These are phyloP conservation scores for Terfezia claveryi DNA, from an alignment of 495 filamentous ascomycete species.

Conservation along the genomic window DNA sequence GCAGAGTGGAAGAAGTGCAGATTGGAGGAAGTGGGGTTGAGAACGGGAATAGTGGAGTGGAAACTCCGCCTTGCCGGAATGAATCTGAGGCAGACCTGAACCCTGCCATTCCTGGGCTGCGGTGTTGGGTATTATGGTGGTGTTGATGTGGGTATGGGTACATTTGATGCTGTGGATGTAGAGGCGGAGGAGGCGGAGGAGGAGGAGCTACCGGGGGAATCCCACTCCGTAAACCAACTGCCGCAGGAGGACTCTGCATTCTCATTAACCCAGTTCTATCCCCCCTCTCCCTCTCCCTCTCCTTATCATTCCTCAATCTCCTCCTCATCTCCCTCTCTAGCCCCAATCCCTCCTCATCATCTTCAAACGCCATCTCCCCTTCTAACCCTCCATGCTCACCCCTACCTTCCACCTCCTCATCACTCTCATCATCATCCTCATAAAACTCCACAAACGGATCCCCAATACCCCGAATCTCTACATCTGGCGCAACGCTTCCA, in stretches of 20 bases:
- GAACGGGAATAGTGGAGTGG: conserved; percentile 12
- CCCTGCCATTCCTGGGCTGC: conserved; percentile 7
- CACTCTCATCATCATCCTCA: conserved; percentile 49
- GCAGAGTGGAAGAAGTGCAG: conserved; percentile 80
- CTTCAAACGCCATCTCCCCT: conserved; percentile 9
- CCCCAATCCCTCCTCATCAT: conserved; percentile 23
- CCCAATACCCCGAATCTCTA: conserved; percentile 90
- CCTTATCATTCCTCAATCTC: conserved; percentile 19
- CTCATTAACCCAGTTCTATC: too few relatives aligned
- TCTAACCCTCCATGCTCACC: conserved; percentile 23
- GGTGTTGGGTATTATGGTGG: conserved; percentile 7
- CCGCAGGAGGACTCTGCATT: too few relatives aligned
- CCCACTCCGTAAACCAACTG: too few relatives aligned
- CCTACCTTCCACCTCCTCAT: conserved; percentile 21
- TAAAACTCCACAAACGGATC: conserved; percentile 94
- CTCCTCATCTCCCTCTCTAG: conserved; percentile 25
- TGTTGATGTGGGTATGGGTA: not conserved
- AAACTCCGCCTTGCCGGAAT: conserved; percentile 7
- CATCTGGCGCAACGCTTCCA: conserved; percentile 53
- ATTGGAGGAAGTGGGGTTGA: conserved; percentile 45
- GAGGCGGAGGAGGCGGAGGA: not conserved
- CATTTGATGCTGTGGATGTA: conserved; percentile 1
- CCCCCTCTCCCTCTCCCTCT: not conserved
- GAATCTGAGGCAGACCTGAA: conserved; percentile 6
- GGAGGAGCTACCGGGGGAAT: not conserved